Evolutionary conservation across 768 basidiomycete species (phyloP).

Genomic region (Xanthoconium purpureum): DNA sequence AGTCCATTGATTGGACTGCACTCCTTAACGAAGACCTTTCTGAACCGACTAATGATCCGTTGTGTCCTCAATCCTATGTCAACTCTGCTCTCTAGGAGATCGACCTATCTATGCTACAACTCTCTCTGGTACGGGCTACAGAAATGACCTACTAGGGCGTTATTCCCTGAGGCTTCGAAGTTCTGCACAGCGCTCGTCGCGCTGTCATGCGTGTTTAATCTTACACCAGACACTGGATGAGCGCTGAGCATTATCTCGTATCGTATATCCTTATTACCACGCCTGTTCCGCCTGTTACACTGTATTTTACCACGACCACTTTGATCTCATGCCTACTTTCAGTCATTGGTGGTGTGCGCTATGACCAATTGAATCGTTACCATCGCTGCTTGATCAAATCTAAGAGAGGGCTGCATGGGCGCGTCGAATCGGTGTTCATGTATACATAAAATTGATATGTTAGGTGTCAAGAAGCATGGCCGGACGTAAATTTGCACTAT

Average conservation of each 20-base stretch:
- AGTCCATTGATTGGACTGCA: conserved; percentile 11
- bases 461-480: too few relatives aligned
- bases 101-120: conserved; percentile 8
- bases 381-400: too few relatives aligned
- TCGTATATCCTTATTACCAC: not conserved
- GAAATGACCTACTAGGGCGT: not conserved
- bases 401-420: too few relatives aligned
- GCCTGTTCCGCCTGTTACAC: not conserved
- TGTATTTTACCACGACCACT: not conserved
- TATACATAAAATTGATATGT: too few relatives aligned
- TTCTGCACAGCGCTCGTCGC: not conserved
- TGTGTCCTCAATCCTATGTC: not conserved
- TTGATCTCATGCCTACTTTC: too few relatives aligned
- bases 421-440: too few relatives aligned
- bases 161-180: not conserved
- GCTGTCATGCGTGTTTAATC: not conserved
- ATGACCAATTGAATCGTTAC: too few relatives aligned
- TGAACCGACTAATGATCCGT: not conserved
- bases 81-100: not conserved
- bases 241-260: not conserved
- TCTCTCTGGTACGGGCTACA: not conserved
- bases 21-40: not conserved
- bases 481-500: too few relatives aligned
- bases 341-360: too few relatives aligned
- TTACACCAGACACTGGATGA: not conserved